Percentiles rank a stretch among this genome's conserved stretches.
Conservation (phyloP, 176 grass and related monocot species). For the Olyra latifolia region DNA sequence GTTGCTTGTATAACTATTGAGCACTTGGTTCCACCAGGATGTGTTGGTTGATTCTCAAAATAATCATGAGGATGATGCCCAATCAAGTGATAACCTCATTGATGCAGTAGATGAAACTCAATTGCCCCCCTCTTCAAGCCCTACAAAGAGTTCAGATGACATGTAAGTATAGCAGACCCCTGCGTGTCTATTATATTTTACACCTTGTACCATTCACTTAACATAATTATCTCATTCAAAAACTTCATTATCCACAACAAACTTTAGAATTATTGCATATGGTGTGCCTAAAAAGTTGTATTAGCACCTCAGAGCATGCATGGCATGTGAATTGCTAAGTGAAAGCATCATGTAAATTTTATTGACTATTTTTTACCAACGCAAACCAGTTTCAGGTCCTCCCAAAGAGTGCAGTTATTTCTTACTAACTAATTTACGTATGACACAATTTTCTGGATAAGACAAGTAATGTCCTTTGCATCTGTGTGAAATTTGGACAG, state of each 20-base stretch:
- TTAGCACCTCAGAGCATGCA: not conserved
- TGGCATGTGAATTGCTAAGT: conserved; percentile 10
- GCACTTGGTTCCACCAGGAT: conserved; percentile 40
- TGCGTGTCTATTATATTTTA: not conserved
- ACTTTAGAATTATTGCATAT: conserved; percentile 23
- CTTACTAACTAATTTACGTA: not conserved
- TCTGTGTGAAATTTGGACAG: not conserved
- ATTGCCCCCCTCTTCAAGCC: conserved; percentile 47
- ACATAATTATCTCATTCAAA: not conserved
- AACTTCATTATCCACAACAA: not conserved
- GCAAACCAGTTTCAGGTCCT: not conserved
- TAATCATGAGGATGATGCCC: conserved; percentile 35
- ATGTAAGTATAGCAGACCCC: conserved; percentile 46
- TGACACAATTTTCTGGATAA: not conserved
- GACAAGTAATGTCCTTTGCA: not conserved
- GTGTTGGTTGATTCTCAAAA: conserved; percentile 20
- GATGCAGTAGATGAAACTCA: conserved; percentile 35
- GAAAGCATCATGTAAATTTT: not conserved
- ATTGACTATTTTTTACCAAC: not conserved
- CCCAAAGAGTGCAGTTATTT: conserved; percentile 2
- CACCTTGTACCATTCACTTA: not conserved
- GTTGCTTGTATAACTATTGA: conserved; percentile 22
- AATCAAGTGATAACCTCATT: conserved; percentile 28
- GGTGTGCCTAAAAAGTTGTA: not conserved
- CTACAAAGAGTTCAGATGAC: conserved; percentile 43